Conservation (phyloP, 2,329 filamentous ascomycete genomes). For the Apiospora malaysiana region DNA sequence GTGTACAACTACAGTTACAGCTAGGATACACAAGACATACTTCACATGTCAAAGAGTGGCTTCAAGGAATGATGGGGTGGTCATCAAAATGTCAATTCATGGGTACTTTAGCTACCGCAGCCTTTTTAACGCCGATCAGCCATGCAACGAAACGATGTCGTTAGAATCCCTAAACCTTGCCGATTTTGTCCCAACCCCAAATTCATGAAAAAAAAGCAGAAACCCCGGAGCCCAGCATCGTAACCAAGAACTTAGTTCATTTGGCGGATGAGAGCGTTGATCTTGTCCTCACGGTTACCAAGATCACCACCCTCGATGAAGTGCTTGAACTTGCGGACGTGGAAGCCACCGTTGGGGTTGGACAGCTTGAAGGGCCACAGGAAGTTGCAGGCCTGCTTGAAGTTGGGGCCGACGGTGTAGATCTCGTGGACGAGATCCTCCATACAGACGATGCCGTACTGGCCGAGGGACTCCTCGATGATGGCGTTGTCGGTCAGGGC, state of each 20-base stretch:
- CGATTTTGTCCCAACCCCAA: slow-evolving; percentile 24
- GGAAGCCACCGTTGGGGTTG: slow-evolving; percentile 98
- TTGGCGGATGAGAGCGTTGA: slow-evolving; percentile 94
- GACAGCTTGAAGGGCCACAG: slow-evolving; percentile 99
- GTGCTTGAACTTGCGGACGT: slow-evolving; percentile 97
- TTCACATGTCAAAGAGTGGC: neutral
- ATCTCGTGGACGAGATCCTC: slow-evolving; percentile 99
- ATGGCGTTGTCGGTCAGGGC: slow-evolving; percentile 97
- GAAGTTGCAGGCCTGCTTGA: slow-evolving; percentile 99
- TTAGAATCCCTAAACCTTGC: slow-evolving; percentile 35
- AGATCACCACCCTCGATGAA: slow-evolving; percentile 98
- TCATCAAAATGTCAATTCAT: slow-evolving; percentile 44
- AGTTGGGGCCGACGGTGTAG: slow-evolving; percentile 98
- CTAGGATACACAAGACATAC: neutral
- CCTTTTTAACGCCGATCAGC: slow-evolving; percentile 39
- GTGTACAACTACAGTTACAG: slow-evolving; percentile 20
- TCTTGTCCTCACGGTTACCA: slow-evolving; percentile 98
- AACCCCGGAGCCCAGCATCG: slow-evolving; percentile 32
- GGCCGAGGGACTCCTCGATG: slow-evolving; percentile 94
- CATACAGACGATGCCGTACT: slow-evolving; percentile 99
- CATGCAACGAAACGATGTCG: slow-evolving; percentile 39
- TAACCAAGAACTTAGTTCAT: slow-evolving; percentile 78
- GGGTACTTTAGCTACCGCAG: slow-evolving; percentile 37
- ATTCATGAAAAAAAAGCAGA: slow-evolving; percentile 33
- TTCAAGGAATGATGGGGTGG: slow-evolving; percentile 27